Percentiles rank a stretch among this genome's conserved stretches.
Conservation (phyloP, 2,329 filamentous ascomycete species). For the Hymenoscyphus scutula region DNA sequence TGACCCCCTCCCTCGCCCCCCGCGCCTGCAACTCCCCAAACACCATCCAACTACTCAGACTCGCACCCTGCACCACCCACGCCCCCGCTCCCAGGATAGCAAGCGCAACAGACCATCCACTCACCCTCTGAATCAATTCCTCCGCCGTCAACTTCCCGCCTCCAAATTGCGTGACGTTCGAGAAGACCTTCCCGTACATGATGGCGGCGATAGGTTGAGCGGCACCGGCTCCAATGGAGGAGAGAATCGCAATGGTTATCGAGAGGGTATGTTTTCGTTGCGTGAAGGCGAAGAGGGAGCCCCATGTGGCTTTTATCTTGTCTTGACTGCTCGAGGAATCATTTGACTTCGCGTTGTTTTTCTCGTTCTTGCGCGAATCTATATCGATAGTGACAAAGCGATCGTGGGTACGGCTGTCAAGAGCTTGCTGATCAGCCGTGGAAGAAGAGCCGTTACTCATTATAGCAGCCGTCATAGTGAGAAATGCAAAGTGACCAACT, state of each 20-base stretch:
- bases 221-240: slow-evolving; percentile 59
- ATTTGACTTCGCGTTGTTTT: not conserved
- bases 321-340: not conserved
- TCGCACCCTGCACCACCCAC: slow-evolving; percentile 65
- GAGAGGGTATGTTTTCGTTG: slow-evolving; percentile 55
- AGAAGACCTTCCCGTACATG: slow-evolving; percentile 73
- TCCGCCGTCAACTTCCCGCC: slow-evolving; percentile 47
- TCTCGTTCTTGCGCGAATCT: not conserved
- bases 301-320: slow-evolving; percentile 25
- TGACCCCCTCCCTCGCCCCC: slow-evolving; percentile 61
- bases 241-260: slow-evolving; percentile 52
- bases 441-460: not conserved
- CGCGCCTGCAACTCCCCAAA: slow-evolving; percentile 81
- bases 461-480: not conserved
- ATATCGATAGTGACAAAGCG: not conserved
- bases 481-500: not conserved
- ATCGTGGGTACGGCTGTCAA: not conserved
- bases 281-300: slow-evolving; percentile 68
- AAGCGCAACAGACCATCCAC: slow-evolving; percentile 61
- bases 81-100: slow-evolving; percentile 60
- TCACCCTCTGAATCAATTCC: slow-evolving; percentile 55
- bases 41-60: slow-evolving; percentile 68
- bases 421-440: not conserved
- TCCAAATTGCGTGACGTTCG: slow-evolving; percentile 66
- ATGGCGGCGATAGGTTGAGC: slow-evolving; percentile 65